Evolutionary conservation across 1,284 basidiomycete genomes (phyloP).

Genomic region (Trichosporon asahii): DNA sequence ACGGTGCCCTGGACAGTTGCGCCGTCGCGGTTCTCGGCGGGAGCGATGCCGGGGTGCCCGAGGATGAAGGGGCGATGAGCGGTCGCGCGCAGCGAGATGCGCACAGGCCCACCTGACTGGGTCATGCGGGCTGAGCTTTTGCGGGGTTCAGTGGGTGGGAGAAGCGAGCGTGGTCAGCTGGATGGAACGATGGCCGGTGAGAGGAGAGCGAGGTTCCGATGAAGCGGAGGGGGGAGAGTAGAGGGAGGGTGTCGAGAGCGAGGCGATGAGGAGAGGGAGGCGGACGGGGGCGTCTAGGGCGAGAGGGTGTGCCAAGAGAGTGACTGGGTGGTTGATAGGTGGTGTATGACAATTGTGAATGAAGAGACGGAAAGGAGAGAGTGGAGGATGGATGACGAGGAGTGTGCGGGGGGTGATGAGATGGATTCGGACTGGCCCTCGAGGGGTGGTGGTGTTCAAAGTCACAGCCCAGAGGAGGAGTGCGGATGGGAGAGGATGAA

Average conservation of each 20-base stretch:
- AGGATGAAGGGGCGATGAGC: slow-evolving; percentile 51
- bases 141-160: neutral
- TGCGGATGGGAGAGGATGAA: too few relatives aligned
- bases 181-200: neutral
- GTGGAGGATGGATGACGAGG: too few relatives aligned
- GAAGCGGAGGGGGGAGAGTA: neutral
- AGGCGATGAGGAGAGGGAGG: neutral
- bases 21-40: slow-evolving; percentile 29
- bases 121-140: neutral
- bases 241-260: neutral
- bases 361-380: too few relatives aligned
- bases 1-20: slow-evolving; percentile 57
- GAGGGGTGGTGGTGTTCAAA: too few relatives aligned
- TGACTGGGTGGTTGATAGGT: too few relatives aligned
- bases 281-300: too few relatives aligned
- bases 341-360: too few relatives aligned
- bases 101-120: slow-evolving; percentile 28
- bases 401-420: too few relatives aligned
- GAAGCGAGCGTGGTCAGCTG: neutral
- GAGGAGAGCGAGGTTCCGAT: neutral
- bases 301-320: too few relatives aligned
- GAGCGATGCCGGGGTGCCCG: slow-evolving; percentile 47
- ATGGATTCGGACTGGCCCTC: too few relatives aligned
- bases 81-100: slow-evolving; percentile 45
- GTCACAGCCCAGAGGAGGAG: too few relatives aligned